phyloP scores from a whole-genome alignment of 2,329 filamentous ascomycete species.

The Fusarium sp. region DNA sequence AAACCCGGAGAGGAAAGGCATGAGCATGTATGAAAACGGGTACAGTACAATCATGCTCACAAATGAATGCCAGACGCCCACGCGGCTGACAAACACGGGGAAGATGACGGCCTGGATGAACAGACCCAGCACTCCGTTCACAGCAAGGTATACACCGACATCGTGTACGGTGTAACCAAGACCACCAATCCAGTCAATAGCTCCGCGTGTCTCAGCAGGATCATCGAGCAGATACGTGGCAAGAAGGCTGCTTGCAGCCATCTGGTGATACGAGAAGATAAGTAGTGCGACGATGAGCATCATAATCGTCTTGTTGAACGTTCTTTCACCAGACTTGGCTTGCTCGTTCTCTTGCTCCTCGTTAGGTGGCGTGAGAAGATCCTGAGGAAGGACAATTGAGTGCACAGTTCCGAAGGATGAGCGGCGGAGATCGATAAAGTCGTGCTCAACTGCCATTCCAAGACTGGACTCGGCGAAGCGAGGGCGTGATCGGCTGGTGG shows the following conservation, averaged over 20 bases:
- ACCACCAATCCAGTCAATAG: slow-evolving; percentile 66
- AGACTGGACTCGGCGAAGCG: slow-evolving; percentile 41
- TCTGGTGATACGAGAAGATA: slow-evolving; percentile 60
- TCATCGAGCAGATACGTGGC: slow-evolving; percentile 59
- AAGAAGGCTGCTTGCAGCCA: slow-evolving; percentile 58
- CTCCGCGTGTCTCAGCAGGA: slow-evolving; percentile 35
- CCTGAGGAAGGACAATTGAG: slow-evolving; percentile 52
- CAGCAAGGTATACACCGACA: slow-evolving; percentile 75
- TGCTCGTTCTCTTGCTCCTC: slow-evolving; percentile 27
- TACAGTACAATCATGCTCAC: slow-evolving; percentile 74
- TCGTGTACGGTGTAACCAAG: slow-evolving; percentile 74
- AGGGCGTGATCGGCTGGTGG: slow-evolving; percentile 35
- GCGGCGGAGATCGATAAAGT: slow-evolving; percentile 43
- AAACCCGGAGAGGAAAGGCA: slow-evolving; percentile 74
- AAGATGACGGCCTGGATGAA: slow-evolving; percentile 80
- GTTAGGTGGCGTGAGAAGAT: slow-evolving; percentile 33
- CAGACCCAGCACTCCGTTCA: slow-evolving; percentile 79
- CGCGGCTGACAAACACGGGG: slow-evolving; percentile 70
- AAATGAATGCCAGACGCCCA: slow-evolving; percentile 77
- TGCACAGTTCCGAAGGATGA: slow-evolving; percentile 59
- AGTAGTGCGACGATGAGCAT: slow-evolving; percentile 56
- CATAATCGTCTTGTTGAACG: slow-evolving; percentile 53
- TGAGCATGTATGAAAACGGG: slow-evolving; percentile 75
- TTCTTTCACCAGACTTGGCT: slow-evolving; percentile 35
- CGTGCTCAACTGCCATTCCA: slow-evolving; percentile 38